Base-by-base conservation (phyloP, 495 filamentous ascomycete genomes). In the Parathielavia appendiculata region DNA sequence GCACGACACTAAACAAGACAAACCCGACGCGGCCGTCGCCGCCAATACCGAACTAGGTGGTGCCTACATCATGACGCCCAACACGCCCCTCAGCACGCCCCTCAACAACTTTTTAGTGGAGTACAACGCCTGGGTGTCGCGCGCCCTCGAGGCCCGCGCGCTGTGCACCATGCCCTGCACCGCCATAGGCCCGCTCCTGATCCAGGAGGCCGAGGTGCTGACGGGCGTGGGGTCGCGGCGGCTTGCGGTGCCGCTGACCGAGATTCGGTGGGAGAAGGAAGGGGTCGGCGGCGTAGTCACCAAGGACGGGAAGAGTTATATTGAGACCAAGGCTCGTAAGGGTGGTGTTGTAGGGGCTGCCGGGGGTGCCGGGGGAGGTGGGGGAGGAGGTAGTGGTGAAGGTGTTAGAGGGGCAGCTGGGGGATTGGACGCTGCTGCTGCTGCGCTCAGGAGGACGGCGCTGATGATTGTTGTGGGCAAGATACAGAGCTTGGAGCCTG, bases 261-360 rank as follows among this genome's bases (percentile, higher is more conserved):
- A 95, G 67, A 78, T 92, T 56, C 85, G 89, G 44, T 96, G 92
- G 92, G 92, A 96, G 72, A 80, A 84, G 36, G 90, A 91, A 64
- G 80, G 77, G n/a, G 78, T 82, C 14, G 78, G 79, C 58, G 73
- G 81, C 66, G 75, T 79, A 10, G 73, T 80, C 7, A 77, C 76
- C 48, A 76, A 80, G 59, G 78, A 81, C 51, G 75, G 76, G 41
- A 79, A 79, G 66, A 74, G 71, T 35, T 78, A 77, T 49, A 78
- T 78, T 49, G 75, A 75, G 48, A 71, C 74, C 56, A 68, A 70
- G 60, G 62, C 51, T 54, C 57, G 60, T 16, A 19, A 7, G 61
- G 60, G 39, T 57, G 54, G 56, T n/a, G n/a, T n/a, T n/a, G n/a
- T n/a, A 60, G 54, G 8, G 59, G 48, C n/a, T 32, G 36, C 9